Evolutionary conservation across 305 asterid genomes (phyloP), one percentile per base, ranked within the genome.

Genomic region (Galium porrigens): DNA sequence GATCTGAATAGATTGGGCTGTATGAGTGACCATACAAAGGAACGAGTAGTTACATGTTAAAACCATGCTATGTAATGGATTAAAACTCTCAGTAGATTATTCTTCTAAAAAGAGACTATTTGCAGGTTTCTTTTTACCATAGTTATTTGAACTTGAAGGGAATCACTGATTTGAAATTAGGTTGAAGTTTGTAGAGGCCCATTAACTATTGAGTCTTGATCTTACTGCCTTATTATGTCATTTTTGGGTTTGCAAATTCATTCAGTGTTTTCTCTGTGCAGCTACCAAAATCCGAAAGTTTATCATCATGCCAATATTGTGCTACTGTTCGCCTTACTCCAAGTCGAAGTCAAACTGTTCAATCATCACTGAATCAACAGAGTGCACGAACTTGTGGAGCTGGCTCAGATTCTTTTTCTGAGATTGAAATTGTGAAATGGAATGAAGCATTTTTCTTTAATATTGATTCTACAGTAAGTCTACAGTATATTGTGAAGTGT

Each of bases 381-480:
- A 79, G 81, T 69, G 95, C 86, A 36, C 95, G 96, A 42, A 92
- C 99, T 30, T 70, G 86, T 68, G 97, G 95, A 61, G 63, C 70
- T 72, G 76, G 72, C 59, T 60, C 91, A 60, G 77, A 70, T 73
- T 78, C 66, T 67, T 78, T 84, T 77, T 74, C 87, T 67, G 84
- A 82, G 32, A 32, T 78, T 64, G 85, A 81, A 77, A 66, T 68
- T 51, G 85, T 92, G 80, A 80, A 78, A 78, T 92, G 97, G 97
- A 82, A 89, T 72, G 99, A 92, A 82, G 86, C 84, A 42, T 89
- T 92, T 78, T 92, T 87, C 85, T 92, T 92, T 86, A 89, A 84
- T 85, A 77, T 85, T 70, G 88, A 82, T 64, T 76, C 89, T 69
- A 63, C 71, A 88, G 99, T 92, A 65, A 42, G 97, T 83, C 48